phyloP scores from a whole-genome alignment of 73 alveolate genomes.

The Tetrahymena thermophila region DNA sequence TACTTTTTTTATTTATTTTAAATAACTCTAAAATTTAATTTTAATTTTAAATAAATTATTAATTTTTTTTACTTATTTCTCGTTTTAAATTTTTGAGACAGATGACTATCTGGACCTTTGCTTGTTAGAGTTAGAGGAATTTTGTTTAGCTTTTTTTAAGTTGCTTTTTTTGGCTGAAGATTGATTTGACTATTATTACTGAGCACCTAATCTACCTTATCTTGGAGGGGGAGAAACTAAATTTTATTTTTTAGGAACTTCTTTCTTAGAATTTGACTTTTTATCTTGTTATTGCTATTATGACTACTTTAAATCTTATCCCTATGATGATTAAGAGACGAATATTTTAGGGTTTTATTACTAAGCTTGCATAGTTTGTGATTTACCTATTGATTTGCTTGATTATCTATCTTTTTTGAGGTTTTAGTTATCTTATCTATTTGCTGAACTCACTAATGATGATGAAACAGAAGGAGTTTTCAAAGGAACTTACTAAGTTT shows the following conservation, averaged over 20 bases:
- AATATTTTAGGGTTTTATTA: neutral
- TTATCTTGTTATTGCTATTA: neutral
- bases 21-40: no score
- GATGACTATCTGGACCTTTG: neutral
- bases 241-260: neutral
- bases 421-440: neutral
- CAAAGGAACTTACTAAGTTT: neutral
- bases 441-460: neutral
- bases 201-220: neutral
- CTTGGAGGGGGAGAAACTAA: neutral
- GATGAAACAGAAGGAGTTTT: neutral
- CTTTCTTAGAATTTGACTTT: neutral
- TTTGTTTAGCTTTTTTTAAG: neutral
- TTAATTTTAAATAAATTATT: no score
- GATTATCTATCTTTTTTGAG: neutral
- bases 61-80: neutral
- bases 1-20: no score
- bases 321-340: neutral
- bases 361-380: neutral
- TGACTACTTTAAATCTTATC: neutral
- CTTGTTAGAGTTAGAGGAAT: neutral
- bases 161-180: neutral
- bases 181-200: neutral
- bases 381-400: neutral
- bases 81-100: neutral